Conservation (phyloP, 2,329 filamentous ascomycete species). For the Penicillium oxalicum region DNA sequence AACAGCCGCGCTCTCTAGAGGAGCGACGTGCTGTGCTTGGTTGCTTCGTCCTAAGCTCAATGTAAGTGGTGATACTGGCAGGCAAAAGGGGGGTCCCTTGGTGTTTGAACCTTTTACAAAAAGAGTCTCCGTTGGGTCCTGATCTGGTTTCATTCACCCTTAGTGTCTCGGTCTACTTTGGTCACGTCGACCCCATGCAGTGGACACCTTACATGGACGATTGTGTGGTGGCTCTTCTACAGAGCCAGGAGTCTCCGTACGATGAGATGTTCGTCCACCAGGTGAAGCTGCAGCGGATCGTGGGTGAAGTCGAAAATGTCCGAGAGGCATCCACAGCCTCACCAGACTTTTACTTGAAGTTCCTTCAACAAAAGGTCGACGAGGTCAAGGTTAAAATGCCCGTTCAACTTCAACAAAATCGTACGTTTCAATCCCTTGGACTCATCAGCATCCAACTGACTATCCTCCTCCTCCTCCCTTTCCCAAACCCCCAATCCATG, state of each 20-base stretch:
- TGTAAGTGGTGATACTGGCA: slow-evolving; percentile 18
- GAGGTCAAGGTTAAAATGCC: slow-evolving; percentile 2
- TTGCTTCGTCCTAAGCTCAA: slow-evolving; percentile 42
- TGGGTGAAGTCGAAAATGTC: slow-evolving; percentile 2
- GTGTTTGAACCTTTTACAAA: too few relatives aligned
- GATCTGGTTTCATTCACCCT: too few relatives aligned
- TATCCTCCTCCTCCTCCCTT: neutral
- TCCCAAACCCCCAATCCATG: too few relatives aligned
- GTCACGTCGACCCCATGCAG: slow-evolving; percentile 46
- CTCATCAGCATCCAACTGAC: neutral
- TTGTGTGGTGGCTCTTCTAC: slow-evolving; percentile 44
- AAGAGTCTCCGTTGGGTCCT: too few relatives aligned
- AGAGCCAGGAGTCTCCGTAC: slow-evolving; percentile 42
- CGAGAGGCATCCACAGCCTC: neutral
- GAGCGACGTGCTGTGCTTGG: slow-evolving; percentile 47
- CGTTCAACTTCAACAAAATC: neutral
- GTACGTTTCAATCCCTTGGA: neutral
- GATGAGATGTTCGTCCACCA: slow-evolving; percentile 45
- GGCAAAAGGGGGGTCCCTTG: too few relatives aligned
- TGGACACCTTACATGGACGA: slow-evolving; percentile 58
- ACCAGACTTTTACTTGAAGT: slow-evolving; percentile 2
- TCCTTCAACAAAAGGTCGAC: slow-evolving; percentile 4
- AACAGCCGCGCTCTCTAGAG: slow-evolving; percentile 37
- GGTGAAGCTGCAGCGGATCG: slow-evolving; percentile 16
- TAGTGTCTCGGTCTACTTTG: slow-evolving; percentile 42